Evolutionary conservation across 257 asterid species (phyloP).

Genomic region (Nicotiana paniculata): DNA sequence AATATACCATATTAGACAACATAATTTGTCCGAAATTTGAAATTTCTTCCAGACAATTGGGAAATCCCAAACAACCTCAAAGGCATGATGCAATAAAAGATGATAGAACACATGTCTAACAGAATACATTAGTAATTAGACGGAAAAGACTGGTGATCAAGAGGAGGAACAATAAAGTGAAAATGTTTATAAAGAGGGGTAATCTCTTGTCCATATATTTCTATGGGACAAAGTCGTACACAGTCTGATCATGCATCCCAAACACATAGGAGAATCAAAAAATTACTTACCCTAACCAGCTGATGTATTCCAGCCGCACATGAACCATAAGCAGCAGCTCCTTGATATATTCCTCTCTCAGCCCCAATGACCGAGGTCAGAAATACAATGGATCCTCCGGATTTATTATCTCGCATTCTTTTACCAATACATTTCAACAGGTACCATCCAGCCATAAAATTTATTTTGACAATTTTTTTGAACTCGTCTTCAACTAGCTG

Average conservation of each 20-base stretch:
- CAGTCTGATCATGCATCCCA: neutral
- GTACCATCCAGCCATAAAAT: conserved; percentile 84
- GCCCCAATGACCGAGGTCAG: conserved; percentile 71
- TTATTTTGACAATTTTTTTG: conserved; percentile 61
- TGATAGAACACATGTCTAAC: neutral
- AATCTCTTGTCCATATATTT: neutral
- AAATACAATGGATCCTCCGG: conserved; percentile 83
- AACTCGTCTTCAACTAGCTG: conserved; percentile 57
- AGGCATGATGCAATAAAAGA: neutral
- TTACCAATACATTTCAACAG: conserved; percentile 66
- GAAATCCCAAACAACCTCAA: neutral
- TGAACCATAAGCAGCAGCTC: conserved; percentile 95
- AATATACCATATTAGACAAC: neutral
- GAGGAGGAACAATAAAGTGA: neutral
- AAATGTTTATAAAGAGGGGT: neutral
- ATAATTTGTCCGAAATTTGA: neutral
- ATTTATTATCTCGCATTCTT: conserved; percentile 63
- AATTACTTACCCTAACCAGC: conserved; percentile 65
- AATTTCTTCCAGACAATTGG: neutral
- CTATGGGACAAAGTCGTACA: neutral
- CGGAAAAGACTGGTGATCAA: neutral
- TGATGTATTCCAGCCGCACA: conserved; percentile 90
- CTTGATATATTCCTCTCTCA: conserved; percentile 88
- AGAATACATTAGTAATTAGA: neutral
- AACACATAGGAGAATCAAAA: neutral